Evolutionary conservation across 2,329 filamentous ascomycete genomes (phyloP).

Genomic region (Sporothrix mexicana): DNA sequence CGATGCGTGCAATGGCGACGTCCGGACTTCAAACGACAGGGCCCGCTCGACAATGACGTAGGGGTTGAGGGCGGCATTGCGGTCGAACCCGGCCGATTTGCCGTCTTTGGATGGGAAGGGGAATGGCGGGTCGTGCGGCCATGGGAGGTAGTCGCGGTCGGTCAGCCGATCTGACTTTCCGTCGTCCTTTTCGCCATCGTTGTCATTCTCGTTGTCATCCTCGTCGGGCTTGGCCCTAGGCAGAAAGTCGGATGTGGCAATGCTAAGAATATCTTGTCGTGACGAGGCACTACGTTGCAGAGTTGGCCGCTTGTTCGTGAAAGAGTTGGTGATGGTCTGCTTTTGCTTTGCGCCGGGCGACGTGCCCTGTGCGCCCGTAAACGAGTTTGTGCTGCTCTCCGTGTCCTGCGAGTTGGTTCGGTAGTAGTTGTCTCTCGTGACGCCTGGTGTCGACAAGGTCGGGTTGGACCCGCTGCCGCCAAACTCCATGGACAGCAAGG

Average conservation of each 20-base stretch:
- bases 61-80: conserved; percentile 57
- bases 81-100: conserved; percentile 29
- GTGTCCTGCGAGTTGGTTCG: conserved; percentile 32
- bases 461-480: conserved; percentile 33
- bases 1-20: conserved; percentile 63
- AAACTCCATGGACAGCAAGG: conserved; percentile 34
- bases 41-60: conserved; percentile 60
- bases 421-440: conserved; percentile 33
- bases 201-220: conserved; percentile 13
- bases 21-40: conserved; percentile 61
- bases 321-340: conserved; percentile 20
- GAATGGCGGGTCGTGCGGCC: conserved; percentile 62
- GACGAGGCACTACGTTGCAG: conserved; percentile 31
- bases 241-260: conserved; percentile 24
- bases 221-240: conserved; percentile 14
- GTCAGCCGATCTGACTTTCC: conserved; percentile 48
- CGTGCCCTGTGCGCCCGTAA: neutral
- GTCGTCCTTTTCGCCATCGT: conserved; percentile 32
- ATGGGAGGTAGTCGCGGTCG: conserved; percentile 65
- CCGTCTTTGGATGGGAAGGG: conserved; percentile 51
- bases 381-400: conserved; percentile 31
- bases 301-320: conserved; percentile 11
- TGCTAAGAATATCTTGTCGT: conserved; percentile 18
- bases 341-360: neutral
- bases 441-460: neutral